Evolutionary conservation across 768 basidiomycete genomes (phyloP).

Genomic region (Lentinula raphanica): DNA sequence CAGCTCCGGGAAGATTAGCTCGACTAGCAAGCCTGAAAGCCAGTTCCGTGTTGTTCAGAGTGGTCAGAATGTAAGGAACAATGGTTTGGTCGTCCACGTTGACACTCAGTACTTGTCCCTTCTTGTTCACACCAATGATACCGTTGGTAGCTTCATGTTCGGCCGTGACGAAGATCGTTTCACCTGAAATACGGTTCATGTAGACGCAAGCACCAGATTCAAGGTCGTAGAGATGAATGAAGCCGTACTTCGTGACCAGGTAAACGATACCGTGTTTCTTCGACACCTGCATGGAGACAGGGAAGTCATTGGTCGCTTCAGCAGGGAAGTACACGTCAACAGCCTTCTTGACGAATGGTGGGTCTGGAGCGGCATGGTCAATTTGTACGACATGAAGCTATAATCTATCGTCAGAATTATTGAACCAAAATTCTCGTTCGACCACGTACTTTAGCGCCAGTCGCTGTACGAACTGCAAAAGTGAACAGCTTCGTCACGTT

Average conservation of each 20-base stretch:
- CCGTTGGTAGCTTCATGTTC: constrained; percentile 92
- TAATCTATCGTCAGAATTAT: background rate
- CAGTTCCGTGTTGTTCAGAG: constrained; percentile 94
- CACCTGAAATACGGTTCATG: constrained; percentile 99
- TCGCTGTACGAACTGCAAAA: constrained; percentile 94
- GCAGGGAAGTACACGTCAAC: constrained; percentile 99
- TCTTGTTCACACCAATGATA: constrained; percentile 99
- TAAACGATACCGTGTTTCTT: constrained; percentile 95
- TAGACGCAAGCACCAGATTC: constrained; percentile 97
- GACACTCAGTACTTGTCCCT: constrained; percentile 96
- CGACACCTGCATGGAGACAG: constrained; percentile 99
- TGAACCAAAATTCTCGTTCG: background rate
- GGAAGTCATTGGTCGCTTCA: constrained; percentile 97
- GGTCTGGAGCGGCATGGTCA: constrained; percentile 89
- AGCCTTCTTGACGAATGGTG: constrained; percentile 93
- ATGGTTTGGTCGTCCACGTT: constrained; percentile 95
- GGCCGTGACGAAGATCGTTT: constrained; percentile 98
- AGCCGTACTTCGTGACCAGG: constrained; percentile 97
- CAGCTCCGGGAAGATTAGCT: constrained; percentile 94
- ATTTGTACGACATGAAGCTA: constrained; percentile 98
- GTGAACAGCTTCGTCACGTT: constrained; percentile 87
- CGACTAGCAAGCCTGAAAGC: constrained; percentile 97
- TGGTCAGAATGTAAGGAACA: constrained; percentile 89
- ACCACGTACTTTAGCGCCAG: constrained; percentile 84
- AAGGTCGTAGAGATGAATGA: constrained; percentile 98